Percentiles rank a stretch among this genome's conserved stretches.
Conservation (phyloP, 441 rosid genomes). For the Populus hybrid region DNA sequence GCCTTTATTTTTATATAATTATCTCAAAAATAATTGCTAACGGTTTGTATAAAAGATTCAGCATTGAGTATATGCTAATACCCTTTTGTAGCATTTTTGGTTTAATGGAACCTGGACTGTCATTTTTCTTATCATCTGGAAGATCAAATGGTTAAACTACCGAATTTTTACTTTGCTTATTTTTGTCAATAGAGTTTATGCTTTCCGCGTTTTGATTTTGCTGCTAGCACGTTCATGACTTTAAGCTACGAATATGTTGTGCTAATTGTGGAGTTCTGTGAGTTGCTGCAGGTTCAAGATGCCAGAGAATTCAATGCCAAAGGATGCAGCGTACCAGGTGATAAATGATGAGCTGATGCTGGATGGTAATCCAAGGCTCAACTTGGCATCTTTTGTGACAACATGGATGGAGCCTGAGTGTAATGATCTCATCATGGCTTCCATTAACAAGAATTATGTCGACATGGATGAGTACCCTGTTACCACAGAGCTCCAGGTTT, state of each 20-base stretch:
- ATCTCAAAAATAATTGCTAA: background rate
- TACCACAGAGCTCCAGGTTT: constrained; percentile 78
- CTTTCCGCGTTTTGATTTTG: too few species aligned
- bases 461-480: constrained; percentile 90
- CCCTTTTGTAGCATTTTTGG: background rate
- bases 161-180: background rate
- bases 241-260: background rate
- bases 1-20: background rate
- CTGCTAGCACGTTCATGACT: background rate
- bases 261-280: background rate
- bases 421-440: constrained; percentile 55
- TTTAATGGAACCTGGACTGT: background rate
- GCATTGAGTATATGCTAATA: background rate
- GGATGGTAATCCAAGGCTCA: too few species aligned
- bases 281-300: background rate
- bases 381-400: too few species aligned
- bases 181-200: background rate
- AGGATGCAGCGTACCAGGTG: too few species aligned
- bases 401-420: too few species aligned
- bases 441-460: constrained; percentile 71
- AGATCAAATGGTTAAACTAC: background rate
- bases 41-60: background rate
- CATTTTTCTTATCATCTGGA: background rate
- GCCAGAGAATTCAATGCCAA: too few species aligned
- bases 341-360: too few species aligned